Base-by-base conservation (phyloP, 108 stramenopile genomes). In the Skeletonema marinoi region DNA sequence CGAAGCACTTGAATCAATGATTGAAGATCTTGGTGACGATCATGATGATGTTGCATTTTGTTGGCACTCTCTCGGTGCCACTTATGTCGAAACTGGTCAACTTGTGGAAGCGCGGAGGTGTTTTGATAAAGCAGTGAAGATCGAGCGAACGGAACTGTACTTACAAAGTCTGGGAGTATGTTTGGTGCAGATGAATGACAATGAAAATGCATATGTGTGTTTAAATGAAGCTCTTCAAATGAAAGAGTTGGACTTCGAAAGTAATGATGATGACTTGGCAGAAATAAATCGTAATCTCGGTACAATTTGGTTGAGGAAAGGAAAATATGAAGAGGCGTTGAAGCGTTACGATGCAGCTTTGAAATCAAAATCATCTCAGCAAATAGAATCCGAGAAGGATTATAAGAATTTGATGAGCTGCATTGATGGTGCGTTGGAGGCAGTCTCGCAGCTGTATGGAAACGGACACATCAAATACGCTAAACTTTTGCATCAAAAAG, bases 31-130 rank as follows among this genome's bases (percentile, higher is more conserved):
- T 51, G 83, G 85, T 41, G 71, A 86, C 38, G 58, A 71, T 51
- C 82, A 84, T 60, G 48, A 33, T 50, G 83, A 83, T 67, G 80
- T 81, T 56, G 83, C 80, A 14, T 77, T 75, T 65, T 86, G 86
- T 36, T 77, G 78, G 76, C 71, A 81, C 44, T 80, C 86, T 48
- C 56, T 83, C 51, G 86, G 86, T 29, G 17, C 63, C 12, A 65
- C 81, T 19, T 76, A 84, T 73, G 56, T 64, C 6, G 83, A 81
- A 65, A 51, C 73, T 0, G 13, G 59, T 29, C 66, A 86, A 33
- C 32, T 65, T 30, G 39, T 25, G 33, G 76, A 79, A 29, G 86
- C 83, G 32, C 39, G 76, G 17, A 54, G 51, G 30, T 86, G 78
- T 54, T 84, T 86, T 36, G 33, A 84, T 32, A 64, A 62, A 50